Percentiles rank a stretch among this genome's conserved stretches.
These are phyloP conservation scores for Aquilaria yunnanensis DNA, from an alignment of 345 rosid genomes.

Conservation along the genomic window DNA sequence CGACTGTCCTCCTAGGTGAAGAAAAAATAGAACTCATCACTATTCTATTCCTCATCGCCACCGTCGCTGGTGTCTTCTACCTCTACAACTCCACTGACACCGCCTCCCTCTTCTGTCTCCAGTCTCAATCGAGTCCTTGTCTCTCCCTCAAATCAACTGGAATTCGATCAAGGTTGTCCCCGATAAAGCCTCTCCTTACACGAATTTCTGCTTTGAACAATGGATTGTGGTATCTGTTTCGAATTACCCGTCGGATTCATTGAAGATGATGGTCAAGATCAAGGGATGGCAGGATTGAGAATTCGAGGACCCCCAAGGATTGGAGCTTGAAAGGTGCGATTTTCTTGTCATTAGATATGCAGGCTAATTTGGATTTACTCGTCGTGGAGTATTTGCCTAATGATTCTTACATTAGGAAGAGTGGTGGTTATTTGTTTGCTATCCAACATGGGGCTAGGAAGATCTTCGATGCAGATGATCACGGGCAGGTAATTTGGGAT, in stretches of 20 bases:
- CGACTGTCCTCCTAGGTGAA: too few species aligned
- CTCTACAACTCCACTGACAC: too few species aligned
- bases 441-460: conserved; percentile 88
- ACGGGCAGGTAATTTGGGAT: conserved; percentile 71
- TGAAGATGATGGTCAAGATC: too few species aligned
- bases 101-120: too few species aligned
- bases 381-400: conserved; percentile 65
- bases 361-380: conserved; percentile 63
- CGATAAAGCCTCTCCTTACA: conserved; percentile 53
- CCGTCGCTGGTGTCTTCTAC: too few species aligned
- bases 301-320: conserved; percentile 64
- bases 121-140: too few species aligned
- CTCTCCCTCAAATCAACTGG: conserved; percentile 28
- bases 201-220: conserved; percentile 57
- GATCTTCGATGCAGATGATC: conserved; percentile 83
- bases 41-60: too few species aligned
- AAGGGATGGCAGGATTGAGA: conserved; percentile 83
- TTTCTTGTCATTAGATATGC: conserved; percentile 70
- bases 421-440: conserved; percentile 79
- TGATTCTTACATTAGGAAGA: conserved; percentile 70
- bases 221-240: too few species aligned
- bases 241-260: too few species aligned
- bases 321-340: conserved; percentile 82
- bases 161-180: conserved; percentile 35
- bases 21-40: too few species aligned